phyloP scores from a whole-genome alignment of 2,329 filamentous ascomycete species.

The Botrytis medusae region DNA sequence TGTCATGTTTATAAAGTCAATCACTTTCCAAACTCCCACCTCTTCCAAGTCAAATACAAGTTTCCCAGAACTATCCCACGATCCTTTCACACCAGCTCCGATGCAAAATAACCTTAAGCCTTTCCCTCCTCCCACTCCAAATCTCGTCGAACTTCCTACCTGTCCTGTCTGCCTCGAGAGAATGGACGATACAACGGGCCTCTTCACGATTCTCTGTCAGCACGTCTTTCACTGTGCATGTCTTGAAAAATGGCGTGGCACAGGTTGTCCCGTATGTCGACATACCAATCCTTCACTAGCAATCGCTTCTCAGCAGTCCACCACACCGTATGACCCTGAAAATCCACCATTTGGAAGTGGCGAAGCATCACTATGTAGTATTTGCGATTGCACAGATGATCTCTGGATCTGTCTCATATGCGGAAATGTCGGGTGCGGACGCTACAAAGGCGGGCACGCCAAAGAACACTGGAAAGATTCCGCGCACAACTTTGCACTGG shows the following conservation, averaged over 20 bases:
- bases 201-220: conserved; percentile 94
- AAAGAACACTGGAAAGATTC: conserved; percentile 92
- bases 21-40: conserved; percentile 66
- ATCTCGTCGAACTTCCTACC: conserved; percentile 86
- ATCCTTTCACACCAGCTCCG: conserved; percentile 62
- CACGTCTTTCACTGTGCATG: conserved; percentile 98
- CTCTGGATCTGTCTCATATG: conserved; percentile 96
- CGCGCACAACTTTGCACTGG: conserved; percentile 86
- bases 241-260: conserved; percentile 92
- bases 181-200: conserved; percentile 95
- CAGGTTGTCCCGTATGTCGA: conserved; percentile 90
- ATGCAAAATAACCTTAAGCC: conserved; percentile 48
- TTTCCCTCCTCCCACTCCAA: conserved; percentile 70
- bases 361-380: conserved; percentile 71
- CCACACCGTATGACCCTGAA: conserved; percentile 44
- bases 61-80: conserved; percentile 62
- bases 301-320: conserved; percentile 35
- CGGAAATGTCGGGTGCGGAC: conserved; percentile 86
- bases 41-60: conserved; percentile 35
- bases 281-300: conserved; percentile 68
- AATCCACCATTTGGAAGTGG: conserved; percentile 60
- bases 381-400: conserved; percentile 78
- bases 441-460: conserved; percentile 91
- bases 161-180: conserved; percentile 95
- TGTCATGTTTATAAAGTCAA: conserved; percentile 90